A percentile compares a stretch with the other conserved stretches of the same genome.
Conservation (phyloP, 192 early-diverging fungal species). For the Phlyctochytrium bullatum region DNA sequence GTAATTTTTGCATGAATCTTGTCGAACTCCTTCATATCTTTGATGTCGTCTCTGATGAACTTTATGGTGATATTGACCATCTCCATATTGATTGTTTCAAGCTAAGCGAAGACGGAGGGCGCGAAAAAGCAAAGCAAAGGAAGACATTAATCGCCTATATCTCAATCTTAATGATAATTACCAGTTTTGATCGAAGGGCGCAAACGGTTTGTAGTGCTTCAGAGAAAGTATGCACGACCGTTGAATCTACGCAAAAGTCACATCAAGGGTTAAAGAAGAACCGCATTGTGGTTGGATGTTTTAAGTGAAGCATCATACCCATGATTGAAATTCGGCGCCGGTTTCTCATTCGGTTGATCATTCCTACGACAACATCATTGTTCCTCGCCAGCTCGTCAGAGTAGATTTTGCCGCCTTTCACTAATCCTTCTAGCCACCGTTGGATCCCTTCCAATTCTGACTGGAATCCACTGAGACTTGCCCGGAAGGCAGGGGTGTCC, state of each 20-base stretch:
- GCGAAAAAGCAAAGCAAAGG: background rate
- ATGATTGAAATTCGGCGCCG: slow-evolving; percentile 15
- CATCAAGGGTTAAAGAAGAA: background rate
- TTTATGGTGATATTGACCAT: slow-evolving; percentile 56
- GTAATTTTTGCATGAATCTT: slow-evolving; percentile 47
- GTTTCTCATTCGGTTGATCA: slow-evolving; percentile 20
- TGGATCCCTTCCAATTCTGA: slow-evolving; percentile 19
- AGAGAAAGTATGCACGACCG: slow-evolving; percentile 22
- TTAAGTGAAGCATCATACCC: slow-evolving; percentile 10
- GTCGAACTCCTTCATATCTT: slow-evolving; percentile 52
- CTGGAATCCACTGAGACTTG: slow-evolving; percentile 20
- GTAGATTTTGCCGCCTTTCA: background rate
- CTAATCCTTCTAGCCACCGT: slow-evolving; percentile 9
- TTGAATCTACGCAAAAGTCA: slow-evolving; percentile 7
- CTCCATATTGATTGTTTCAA: slow-evolving; percentile 57
- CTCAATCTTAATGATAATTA: slow-evolving; percentile 14
- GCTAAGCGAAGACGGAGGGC: slow-evolving; percentile 29
- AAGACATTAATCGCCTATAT: background rate
- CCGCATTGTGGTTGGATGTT: background rate
- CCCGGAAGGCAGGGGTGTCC: slow-evolving; percentile 20
- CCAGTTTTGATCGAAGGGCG: slow-evolving; percentile 30
- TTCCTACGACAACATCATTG: slow-evolving; percentile 8
- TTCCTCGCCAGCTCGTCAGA: background rate
- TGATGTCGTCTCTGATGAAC: slow-evolving; percentile 60
- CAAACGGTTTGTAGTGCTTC: slow-evolving; percentile 28